Percentiles rank a stretch among this genome's conserved stretches.
Evolutionary conservation across 73 alveolate species (phyloP).

Genomic region (Paramecium octaurelia): DNA sequence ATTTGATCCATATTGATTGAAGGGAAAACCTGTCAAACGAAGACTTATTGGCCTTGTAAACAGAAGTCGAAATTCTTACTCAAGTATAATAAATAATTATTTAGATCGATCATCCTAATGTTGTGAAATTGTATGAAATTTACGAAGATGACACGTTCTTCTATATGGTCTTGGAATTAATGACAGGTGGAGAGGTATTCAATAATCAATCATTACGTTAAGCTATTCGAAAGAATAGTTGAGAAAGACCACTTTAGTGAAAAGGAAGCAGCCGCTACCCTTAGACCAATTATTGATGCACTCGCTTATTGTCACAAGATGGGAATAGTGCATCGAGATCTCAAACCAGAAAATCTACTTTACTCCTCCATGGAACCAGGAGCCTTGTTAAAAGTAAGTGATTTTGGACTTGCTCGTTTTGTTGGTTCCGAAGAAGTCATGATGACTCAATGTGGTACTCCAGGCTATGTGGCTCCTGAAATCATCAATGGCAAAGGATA

Average conservation of each 20-base stretch:
- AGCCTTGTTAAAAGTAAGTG: constrained; percentile 68
- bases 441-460: constrained; percentile 73
- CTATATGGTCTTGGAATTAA: constrained; percentile 82
- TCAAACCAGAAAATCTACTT: constrained; percentile 69
- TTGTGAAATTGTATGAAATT: constrained; percentile 80
- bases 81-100: constrained; percentile 46
- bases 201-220: neutral
- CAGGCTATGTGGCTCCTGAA: constrained; percentile 80
- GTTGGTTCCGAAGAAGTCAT: constrained; percentile 54
- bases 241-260: constrained; percentile 84
- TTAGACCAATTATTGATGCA: constrained; percentile 79
- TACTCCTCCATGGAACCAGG: constrained; percentile 64
- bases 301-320: constrained; percentile 75
- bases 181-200: constrained; percentile 87
- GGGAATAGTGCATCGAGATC: constrained; percentile 82
- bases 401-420: constrained; percentile 78
- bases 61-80: constrained; percentile 84
- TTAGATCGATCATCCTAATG: constrained; percentile 87
- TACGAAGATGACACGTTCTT: constrained; percentile 77
- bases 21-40: constrained; percentile 70
- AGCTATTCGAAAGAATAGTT: constrained; percentile 79
- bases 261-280: constrained; percentile 80
- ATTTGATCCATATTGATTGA: neutral
- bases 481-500: constrained; percentile 67
- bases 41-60: constrained; percentile 70